Base-by-base conservation (phyloP, 768 basidiomycete genomes). In the Suillus placidus region DNA sequence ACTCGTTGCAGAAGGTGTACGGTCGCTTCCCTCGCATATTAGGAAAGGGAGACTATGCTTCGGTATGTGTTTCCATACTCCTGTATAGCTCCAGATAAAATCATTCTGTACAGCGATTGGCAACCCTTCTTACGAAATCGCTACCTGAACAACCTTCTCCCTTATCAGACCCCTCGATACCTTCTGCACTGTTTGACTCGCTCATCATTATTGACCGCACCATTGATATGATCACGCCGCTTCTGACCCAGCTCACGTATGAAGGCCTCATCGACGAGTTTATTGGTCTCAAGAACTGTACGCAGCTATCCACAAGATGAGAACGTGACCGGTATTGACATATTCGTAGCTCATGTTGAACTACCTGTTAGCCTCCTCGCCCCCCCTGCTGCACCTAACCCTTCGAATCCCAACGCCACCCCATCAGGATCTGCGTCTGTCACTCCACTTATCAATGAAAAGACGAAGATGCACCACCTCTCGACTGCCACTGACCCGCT, bases 181-280 rank as follows among this genome's bases (percentile, higher is more conserved):
- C 82, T 12, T 85, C 87, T 3, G 86, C 86, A 18, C 86, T 82
- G 60, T 84, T 99, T 62, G 97, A 99, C 74, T 90, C 88, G 16
- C 79, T 99, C 66, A 90, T 99, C 69, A 83, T 99, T 43, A 71
- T 99, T 64, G 97, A 99, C 76, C 88, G 97, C 57, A 88, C 89
- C 40, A 88, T 92, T 12, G 97, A 99, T 72, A 92, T 98, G 92
- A 88, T 99, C 66, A 97, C 97, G 0, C 95, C 97, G 1, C 81
- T 99, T 60, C 85, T 97, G 55, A 99, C 97, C 3, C 96, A 99
- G 72, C 81, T 99, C 64, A 99, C 97, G 0, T 99, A 99, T 70
- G 92, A 99, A 74, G 97, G 97, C 23, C 88, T 99, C 57, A 83
- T 98, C 40, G 97, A 99, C 73, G 97, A 99, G 76, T 79, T 94